phyloP scores from a whole-genome alignment of 31 red algal species.

The Endocladia muricata region DNA sequence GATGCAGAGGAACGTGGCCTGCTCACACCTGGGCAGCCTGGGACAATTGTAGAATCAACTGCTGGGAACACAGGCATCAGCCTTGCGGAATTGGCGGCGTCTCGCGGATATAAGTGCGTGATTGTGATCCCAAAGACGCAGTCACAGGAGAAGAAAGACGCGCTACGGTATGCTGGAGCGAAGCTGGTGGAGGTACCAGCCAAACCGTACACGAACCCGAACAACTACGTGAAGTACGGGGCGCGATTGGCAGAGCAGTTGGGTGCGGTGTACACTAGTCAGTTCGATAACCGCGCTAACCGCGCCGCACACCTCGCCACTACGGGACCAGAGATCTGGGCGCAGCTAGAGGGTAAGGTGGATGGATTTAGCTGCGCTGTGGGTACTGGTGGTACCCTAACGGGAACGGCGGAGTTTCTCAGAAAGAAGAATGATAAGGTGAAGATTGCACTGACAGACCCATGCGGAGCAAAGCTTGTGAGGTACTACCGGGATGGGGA shows the following conservation, averaged over 20 bases:
- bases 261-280: slow-evolving; percentile 71
- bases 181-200: slow-evolving; percentile 75
- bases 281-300: slow-evolving; percentile 87
- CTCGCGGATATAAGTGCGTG: slow-evolving; percentile 78
- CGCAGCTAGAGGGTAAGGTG: slow-evolving; percentile 63
- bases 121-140: slow-evolving; percentile 78
- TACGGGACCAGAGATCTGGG: slow-evolving; percentile 94
- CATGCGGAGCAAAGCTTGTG: slow-evolving; percentile 76
- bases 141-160: slow-evolving; percentile 83
- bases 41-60: slow-evolving; percentile 80
- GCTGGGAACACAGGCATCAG: slow-evolving; percentile 93
- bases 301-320: slow-evolving; percentile 64
- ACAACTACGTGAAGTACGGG: slow-evolving; percentile 80
- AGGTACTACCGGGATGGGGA: slow-evolving; percentile 64
- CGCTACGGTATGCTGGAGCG: slow-evolving; percentile 67
- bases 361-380: slow-evolving; percentile 83
- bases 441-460: slow-evolving; percentile 81
- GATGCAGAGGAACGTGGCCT: slow-evolving; percentile 67
- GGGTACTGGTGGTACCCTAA: slow-evolving; percentile 81
- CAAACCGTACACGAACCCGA: slow-evolving; percentile 80
- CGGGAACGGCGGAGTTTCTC: slow-evolving; percentile 55
- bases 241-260: slow-evolving; percentile 66
- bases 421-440: slow-evolving; percentile 46
- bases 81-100: slow-evolving; percentile 62
- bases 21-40: slow-evolving; percentile 61